A percentile compares a stretch with the other conserved stretches of the same genome.
These are phyloP conservation scores for Pleurotus salmoneostramineus DNA, from an alignment of 768 basidiomycete genomes.

Conservation along the genomic window DNA sequence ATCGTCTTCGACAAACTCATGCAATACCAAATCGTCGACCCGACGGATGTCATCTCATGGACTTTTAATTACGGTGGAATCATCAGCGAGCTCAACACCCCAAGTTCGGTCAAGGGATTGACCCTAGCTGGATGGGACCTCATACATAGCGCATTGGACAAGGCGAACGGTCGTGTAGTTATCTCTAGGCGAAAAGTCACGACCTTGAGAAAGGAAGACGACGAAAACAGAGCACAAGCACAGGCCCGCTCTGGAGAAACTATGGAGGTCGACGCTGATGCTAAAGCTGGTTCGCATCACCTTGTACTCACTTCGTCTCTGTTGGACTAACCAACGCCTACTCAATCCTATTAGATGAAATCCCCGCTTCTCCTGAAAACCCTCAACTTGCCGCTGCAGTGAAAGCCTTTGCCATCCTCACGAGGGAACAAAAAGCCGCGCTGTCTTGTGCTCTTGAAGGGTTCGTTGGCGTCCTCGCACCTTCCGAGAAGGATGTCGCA, in stretches of 20 bases:
- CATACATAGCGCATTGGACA: slow-evolving; percentile 78
- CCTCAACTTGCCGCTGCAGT: slow-evolving; percentile 67
- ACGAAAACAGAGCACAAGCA: slow-evolving; percentile 74
- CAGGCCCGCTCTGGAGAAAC: slow-evolving; percentile 61
- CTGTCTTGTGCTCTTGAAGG: slow-evolving; percentile 71
- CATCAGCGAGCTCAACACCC: slow-evolving; percentile 31
- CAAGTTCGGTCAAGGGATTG: slow-evolving; percentile 38
- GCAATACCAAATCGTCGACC: slow-evolving; percentile 97
- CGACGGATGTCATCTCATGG: slow-evolving; percentile 86
- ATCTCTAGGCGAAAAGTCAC: slow-evolving; percentile 73
- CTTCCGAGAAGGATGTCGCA: slow-evolving; percentile 45
- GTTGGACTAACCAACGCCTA: slow-evolving; percentile 9
- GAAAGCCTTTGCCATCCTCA: slow-evolving; percentile 72
- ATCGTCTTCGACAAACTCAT: slow-evolving; percentile 98
- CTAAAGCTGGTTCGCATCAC: slow-evolving; percentile 37
- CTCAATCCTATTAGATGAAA: slow-evolving; percentile 30
- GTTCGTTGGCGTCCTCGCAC: slow-evolving; percentile 64
- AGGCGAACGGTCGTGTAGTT: slow-evolving; percentile 85
- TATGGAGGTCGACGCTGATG: slow-evolving; percentile 73
- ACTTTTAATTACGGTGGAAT: slow-evolving; percentile 57
- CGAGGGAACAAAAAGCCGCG: slow-evolving; percentile 71
- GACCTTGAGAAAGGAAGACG: slow-evolving; percentile 81
- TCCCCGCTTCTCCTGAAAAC: slow-evolving; percentile 47
- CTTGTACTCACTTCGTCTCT: no score
- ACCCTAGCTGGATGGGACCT: slow-evolving; percentile 82